A percentile compares a stretch with the other conserved stretches of the same genome.
These are phyloP conservation scores for Plasmodium gaboni DNA, from an alignment of 169 alveolate species.

Conservation along the genomic window DNA sequence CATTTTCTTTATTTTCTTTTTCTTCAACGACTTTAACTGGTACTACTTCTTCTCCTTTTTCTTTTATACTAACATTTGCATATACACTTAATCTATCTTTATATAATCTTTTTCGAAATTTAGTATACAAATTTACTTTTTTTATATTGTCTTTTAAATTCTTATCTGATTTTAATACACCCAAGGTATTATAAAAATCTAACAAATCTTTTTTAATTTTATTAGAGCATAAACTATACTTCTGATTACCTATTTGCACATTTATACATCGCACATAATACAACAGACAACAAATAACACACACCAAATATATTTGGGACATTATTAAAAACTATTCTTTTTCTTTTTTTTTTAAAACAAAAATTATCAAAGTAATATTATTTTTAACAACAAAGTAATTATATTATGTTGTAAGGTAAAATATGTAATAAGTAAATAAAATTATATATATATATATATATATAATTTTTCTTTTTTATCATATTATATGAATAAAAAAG, in stretches of 20 bases:
- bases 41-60: conserved; percentile 55
- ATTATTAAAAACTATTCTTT: conserved; percentile 21
- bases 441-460: too few species aligned
- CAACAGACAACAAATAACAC: conserved; percentile 57
- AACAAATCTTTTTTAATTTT: conserved; percentile 58
- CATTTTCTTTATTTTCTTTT: conserved; percentile 36
- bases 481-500: too few species aligned
- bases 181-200: conserved; percentile 57
- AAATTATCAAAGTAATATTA: too few species aligned
- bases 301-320: conserved; percentile 40
- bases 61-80: conserved; percentile 70
- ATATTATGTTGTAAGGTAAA: too few species aligned
- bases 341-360: too few species aligned
- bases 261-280: conserved; percentile 62
- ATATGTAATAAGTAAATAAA: too few species aligned
- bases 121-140: conserved; percentile 69
- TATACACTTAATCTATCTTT: conserved; percentile 64
- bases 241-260: conserved; percentile 74
- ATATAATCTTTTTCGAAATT: conserved; percentile 62
- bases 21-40: conserved; percentile 62
- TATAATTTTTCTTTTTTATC: too few species aligned
- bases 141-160: conserved; percentile 64
- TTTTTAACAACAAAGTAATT: too few species aligned
- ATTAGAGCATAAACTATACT: conserved; percentile 45
- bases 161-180: conserved; percentile 61